Evolutionary conservation across 108 stramenopile genomes (phyloP), one percentile per base, ranked within the genome.

Genomic region (Conticribra weissflogii): DNA sequence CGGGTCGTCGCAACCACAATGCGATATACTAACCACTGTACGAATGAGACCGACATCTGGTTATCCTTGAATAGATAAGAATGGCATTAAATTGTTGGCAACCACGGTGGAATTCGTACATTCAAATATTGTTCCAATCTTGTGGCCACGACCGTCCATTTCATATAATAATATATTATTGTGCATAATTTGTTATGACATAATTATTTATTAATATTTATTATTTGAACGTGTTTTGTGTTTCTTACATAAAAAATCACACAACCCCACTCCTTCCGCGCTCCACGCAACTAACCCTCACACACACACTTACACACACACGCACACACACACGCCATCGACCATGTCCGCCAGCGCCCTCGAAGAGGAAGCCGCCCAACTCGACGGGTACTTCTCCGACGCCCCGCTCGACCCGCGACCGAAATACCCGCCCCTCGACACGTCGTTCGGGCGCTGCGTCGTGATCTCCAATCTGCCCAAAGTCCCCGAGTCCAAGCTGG

Each of bases 341-440:
- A 67, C 48, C 54, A 67, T 56, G 66, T 3, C 19, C 9, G 4
- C n/a, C n/a, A n/a, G 17, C n/a, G 50, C 14, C 22, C 23, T 67
- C 1, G 66, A 67, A 67, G 86, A 77, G 34, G 93, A 94, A 61
- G 86, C 88, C 36, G 88, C 81, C 55, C 77, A 80, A 53, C 83
- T 91, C 59, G 90, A 91, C 72, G 94, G 91, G 21, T 95, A 95
- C 83, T 89, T 95, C 60, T 80, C 77, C 60, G 94, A 95, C 63
- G 65, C 86, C 25, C 87, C 89, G 15, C 71, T 95, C 74, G 85
- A 84, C 58, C 88, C 87, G 14, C 21, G 87, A 56, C 91, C 91
- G 28, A 59, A 83, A 16, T 92, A 92, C 49, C 94, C 94, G 0
- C 83, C 83, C 23, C 66, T 95, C 58, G 59, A 75, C 29, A 83